A percentile compares a stretch with the other conserved stretches of the same genome.
Conservation (phyloP, 1,284 basidiomycete genomes). For the Rhodotorula sp. region DNA sequence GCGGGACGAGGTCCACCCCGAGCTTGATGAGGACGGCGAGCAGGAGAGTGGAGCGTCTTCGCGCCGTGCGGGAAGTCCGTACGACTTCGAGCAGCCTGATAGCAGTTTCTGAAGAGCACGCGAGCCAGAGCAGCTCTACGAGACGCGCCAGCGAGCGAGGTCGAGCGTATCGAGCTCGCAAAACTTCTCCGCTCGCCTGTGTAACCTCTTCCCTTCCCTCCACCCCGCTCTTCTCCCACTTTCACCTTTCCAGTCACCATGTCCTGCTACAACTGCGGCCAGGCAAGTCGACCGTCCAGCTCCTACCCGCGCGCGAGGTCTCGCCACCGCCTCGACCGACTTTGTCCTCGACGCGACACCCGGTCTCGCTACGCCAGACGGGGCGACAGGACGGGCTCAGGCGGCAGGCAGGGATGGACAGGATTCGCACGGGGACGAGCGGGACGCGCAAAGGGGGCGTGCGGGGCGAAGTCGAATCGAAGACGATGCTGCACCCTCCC, state of each 20-base stretch:
- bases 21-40: too few relatives aligned
- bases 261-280: constrained; percentile 37
- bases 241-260: neutral
- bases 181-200: neutral
- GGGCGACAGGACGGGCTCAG: neutral
- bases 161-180: neutral
- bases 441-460: constrained; percentile 5
- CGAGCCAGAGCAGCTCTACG: too few relatives aligned
- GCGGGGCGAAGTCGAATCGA: neutral
- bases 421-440: neutral
- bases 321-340: neutral
- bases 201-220: neutral
- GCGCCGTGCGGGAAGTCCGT: too few relatives aligned
- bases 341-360: neutral
- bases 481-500: neutral
- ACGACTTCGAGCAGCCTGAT: too few relatives aligned
- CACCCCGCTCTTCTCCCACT: neutral
- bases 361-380: neutral
- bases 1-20: too few relatives aligned
- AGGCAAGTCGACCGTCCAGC: constrained; percentile 14
- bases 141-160: too few relatives aligned
- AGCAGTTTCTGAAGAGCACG: too few relatives aligned
- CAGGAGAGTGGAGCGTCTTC: too few relatives aligned
- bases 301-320: neutral
- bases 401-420: neutral